Evolutionary conservation across 2,329 filamentous ascomycete genomes (phyloP).

Genomic region (Aplosporella prunicola): DNA sequence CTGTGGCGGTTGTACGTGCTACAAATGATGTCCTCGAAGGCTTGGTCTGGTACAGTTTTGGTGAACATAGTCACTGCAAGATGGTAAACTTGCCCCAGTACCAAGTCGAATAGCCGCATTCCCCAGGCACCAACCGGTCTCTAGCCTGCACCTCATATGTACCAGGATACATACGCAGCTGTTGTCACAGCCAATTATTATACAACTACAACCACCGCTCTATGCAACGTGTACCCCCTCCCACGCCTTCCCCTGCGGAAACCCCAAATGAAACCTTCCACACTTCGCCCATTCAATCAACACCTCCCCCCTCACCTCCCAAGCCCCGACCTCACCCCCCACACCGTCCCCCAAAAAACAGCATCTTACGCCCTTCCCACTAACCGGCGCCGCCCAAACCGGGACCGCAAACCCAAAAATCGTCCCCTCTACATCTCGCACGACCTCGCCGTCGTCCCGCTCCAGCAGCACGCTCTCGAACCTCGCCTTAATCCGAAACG

Average conservation of each 20-base stretch:
- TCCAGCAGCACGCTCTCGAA: constrained; percentile 26
- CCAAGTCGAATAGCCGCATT: too few species aligned
- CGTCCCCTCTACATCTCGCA: constrained; percentile 26
- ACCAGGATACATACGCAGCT: too few species aligned
- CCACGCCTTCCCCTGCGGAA: constrained; percentile 33
- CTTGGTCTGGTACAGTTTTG: too few species aligned
- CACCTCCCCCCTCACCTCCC: constrained; percentile 31
- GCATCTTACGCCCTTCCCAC: constrained; percentile 30
- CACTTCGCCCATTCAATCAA: constrained; percentile 31
- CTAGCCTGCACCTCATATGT: too few species aligned
- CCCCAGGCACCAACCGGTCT: too few species aligned
- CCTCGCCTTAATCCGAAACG: constrained; percentile 28
- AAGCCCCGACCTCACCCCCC: constrained; percentile 26
- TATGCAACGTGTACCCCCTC: constrained; percentile 21
- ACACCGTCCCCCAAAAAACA: constrained; percentile 24
- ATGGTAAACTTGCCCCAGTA: too few species aligned
- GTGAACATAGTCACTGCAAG: too few species aligned
- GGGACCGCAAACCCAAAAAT: constrained; percentile 34
- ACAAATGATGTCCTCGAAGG: too few species aligned
- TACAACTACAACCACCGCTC: too few species aligned
- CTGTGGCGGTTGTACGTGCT: too few species aligned
- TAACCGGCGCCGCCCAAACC: constrained; percentile 31
- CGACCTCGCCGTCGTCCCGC: constrained; percentile 15
- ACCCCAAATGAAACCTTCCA: constrained; percentile 34
- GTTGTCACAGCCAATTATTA: too few species aligned